Conservation (phyloP, 176 grass and related monocot genomes). For the Otatea glauca region DNA sequence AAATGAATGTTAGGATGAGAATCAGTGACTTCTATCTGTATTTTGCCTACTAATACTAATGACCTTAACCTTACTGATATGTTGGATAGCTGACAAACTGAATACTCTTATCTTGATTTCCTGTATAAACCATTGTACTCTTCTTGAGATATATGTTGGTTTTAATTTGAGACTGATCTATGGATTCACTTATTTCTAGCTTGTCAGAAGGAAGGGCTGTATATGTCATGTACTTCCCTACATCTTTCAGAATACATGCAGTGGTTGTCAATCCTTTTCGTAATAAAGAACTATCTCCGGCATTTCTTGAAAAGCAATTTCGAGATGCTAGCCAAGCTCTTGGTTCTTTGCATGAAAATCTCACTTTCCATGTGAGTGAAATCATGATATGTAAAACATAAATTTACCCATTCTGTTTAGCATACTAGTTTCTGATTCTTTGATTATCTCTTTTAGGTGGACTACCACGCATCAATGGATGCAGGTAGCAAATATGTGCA, state of each 20-base stretch:
- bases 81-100: slow-evolving; percentile 15
- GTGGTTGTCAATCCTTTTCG: slow-evolving; percentile 90
- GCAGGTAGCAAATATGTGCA: slow-evolving; percentile 83
- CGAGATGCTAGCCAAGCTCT: slow-evolving; percentile 75
- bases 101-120: neutral
- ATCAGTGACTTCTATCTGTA: neutral
- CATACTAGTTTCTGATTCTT: slow-evolving; percentile 44
- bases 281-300: slow-evolving; percentile 85
- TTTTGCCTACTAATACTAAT: neutral
- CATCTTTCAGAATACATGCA: slow-evolving; percentile 60
- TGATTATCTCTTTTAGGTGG: slow-evolving; percentile 63
- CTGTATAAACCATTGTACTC: slow-evolving; percentile 8
- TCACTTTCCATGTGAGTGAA: slow-evolving; percentile 52
- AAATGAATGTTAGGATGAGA: neutral
- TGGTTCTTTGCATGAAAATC: slow-evolving; percentile 55
- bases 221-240: slow-evolving; percentile 90
- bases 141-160: slow-evolving; percentile 13
- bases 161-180: slow-evolving; percentile 31
- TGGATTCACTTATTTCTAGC: slow-evolving; percentile 59
- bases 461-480: slow-evolving; percentile 78
- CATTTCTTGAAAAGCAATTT: slow-evolving; percentile 92
- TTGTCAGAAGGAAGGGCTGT: slow-evolving; percentile 87
- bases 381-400: slow-evolving; percentile 6
- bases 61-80: slow-evolving; percentile 2
- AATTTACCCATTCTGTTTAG: slow-evolving; percentile 31